A percentile compares a stretch with the other conserved stretches of the same genome.
phyloP scores from a whole-genome alignment of 768 basidiomycete species.

The Astraeus odoratus region DNA sequence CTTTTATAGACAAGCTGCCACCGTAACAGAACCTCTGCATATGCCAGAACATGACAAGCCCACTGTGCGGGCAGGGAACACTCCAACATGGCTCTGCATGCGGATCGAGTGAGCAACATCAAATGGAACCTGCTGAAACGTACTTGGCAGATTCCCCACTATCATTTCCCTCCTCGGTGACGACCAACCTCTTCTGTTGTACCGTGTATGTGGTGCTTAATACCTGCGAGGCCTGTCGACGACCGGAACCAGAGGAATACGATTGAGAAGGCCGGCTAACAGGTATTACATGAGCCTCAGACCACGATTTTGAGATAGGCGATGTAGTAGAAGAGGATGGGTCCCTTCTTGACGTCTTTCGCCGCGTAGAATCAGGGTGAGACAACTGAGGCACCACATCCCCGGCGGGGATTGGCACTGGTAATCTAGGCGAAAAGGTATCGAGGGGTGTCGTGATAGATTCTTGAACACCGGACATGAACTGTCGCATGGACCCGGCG shows the following conservation, averaged over 20 bases:
- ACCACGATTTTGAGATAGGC: slow-evolving; percentile 49
- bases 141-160: slow-evolving; percentile 11
- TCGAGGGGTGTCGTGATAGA: slow-evolving; percentile 35
- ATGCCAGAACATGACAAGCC: slow-evolving; percentile 53
- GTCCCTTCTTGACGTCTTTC: slow-evolving; percentile 21
- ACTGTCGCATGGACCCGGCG: slow-evolving; percentile 57
- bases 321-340: slow-evolving; percentile 18
- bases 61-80: slow-evolving; percentile 34
- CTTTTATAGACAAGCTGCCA: slow-evolving; percentile 72
- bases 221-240: slow-evolving; percentile 38
- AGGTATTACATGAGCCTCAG: slow-evolving; percentile 36
- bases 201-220: slow-evolving; percentile 22
- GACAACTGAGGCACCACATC: slow-evolving; percentile 15
- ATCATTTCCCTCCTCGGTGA: slow-evolving; percentile 22
- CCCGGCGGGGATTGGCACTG: slow-evolving; percentile 20
- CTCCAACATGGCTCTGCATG: slow-evolving; percentile 9
- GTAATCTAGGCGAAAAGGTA: slow-evolving; percentile 14
- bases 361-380: slow-evolving; percentile 24
- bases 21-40: slow-evolving; percentile 67
- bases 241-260: slow-evolving; percentile 34
- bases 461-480: slow-evolving; percentile 57
- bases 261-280: slow-evolving; percentile 30
- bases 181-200: slow-evolving; percentile 34
- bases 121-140: not conserved
- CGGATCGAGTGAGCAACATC: not conserved